A percentile compares a stretch with the other conserved stretches of the same genome.
Evolutionary conservation across 306 rosid species (phyloP).

Genomic region (Medicago ruthenica): DNA sequence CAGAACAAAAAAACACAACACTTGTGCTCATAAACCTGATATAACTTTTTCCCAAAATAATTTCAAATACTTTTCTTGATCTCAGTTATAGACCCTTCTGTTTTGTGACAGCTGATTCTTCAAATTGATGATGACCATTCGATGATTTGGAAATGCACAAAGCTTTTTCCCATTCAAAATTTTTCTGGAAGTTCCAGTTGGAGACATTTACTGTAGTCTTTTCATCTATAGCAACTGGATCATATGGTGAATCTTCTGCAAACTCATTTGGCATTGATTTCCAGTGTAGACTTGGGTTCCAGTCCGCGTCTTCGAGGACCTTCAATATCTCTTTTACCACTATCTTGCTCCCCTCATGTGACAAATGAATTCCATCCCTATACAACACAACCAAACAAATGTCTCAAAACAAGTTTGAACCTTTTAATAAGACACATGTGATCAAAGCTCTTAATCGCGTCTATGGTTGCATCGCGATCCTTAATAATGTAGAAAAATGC

Average conservation of each 20-base stretch:
- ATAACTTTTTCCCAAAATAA: background rate
- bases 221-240: conserved; percentile 47
- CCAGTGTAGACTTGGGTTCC: conserved; percentile 76
- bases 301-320: conserved; percentile 64
- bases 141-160: conserved; percentile 17
- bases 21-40: background rate
- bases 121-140: background rate
- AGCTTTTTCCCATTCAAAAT: conserved; percentile 26
- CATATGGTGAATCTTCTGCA: conserved; percentile 57
- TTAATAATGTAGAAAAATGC: background rate
- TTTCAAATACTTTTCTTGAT: background rate
- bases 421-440: background rate
- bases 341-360: conserved; percentile 74
- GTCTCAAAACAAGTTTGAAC: background rate
- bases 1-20: background rate
- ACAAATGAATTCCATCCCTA: conserved; percentile 83
- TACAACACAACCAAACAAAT: conserved; percentile 10
- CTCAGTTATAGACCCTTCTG: background rate
- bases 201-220: conserved; percentile 43
- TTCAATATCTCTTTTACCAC: conserved; percentile 70
- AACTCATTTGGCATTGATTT: conserved; percentile 65
- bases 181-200: background rate
- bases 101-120: conserved; percentile 12
- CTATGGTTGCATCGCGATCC: background rate
- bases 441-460: background rate